These are phyloP conservation scores for Aegilops sharonensis DNA, from an alignment of 176 grass and related monocot species.

Conservation along the genomic window DNA sequence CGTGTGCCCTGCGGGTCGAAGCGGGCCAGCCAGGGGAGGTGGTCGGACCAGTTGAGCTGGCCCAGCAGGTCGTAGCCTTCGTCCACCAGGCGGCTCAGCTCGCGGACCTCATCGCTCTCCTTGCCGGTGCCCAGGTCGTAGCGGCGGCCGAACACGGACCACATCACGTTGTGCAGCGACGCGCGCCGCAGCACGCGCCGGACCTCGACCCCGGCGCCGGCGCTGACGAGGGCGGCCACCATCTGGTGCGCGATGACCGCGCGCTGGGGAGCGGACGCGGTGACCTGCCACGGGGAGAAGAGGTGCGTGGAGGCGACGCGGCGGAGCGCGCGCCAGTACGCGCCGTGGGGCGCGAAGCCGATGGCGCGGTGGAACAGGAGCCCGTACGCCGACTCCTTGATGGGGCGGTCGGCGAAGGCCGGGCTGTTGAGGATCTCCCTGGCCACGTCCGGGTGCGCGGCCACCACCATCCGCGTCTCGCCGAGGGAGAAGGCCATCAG, in stretches of 20 bases:
- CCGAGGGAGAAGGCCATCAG: conserved; percentile 89
- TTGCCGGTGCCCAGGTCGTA: conserved; percentile 44
- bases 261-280: conserved; percentile 50
- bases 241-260: conserved; percentile 59
- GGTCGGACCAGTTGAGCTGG: conserved; percentile 88
- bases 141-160: conserved; percentile 70
- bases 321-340: conserved; percentile 73
- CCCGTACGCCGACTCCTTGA: conserved; percentile 84
- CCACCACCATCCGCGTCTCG: conserved; percentile 56
- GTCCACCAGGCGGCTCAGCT: conserved; percentile 62
- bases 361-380: conserved; percentile 95
- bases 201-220: conserved; percentile 23
- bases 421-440: conserved; percentile 63
- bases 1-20: conserved; percentile 66
- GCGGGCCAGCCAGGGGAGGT: conserved; percentile 62
- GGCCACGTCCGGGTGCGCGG: conserved; percentile 68
- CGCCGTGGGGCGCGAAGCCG: conserved; percentile 81
- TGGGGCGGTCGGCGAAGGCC: conserved; percentile 71
- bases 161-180: conserved; percentile 82
- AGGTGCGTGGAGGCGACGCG: conserved; percentile 73
- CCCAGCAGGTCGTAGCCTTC: conserved; percentile 89
- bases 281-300: conserved; percentile 82
- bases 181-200: conserved; percentile 51
- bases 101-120: conserved; percentile 47
- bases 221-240: conserved; percentile 6